phyloP scores from a whole-genome alignment of 1,284 basidiomycete species.

The Leccinum subatratum region DNA sequence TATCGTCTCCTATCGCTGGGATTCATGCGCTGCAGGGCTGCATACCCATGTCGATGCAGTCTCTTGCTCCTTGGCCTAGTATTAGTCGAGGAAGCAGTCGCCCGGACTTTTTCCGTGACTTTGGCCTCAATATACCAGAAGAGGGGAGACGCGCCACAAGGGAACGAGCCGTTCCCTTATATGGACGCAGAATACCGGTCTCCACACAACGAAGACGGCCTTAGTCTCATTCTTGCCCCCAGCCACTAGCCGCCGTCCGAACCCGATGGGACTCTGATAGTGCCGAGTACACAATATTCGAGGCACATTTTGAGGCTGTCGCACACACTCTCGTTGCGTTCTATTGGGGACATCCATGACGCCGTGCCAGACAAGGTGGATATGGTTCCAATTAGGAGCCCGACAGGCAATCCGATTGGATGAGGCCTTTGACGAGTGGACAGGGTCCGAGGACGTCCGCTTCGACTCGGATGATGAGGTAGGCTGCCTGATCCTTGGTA shows the following conservation, averaged over 20 bases:
- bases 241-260: slow-evolving; percentile 20
- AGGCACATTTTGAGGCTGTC: slow-evolving; percentile 67
- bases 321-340: slow-evolving; percentile 59
- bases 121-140: slow-evolving; percentile 72
- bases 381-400: slow-evolving; percentile 29
- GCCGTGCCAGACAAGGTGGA: slow-evolving; percentile 30
- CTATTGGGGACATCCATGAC: slow-evolving; percentile 49
- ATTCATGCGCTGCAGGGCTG: slow-evolving; percentile 61
- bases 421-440: slow-evolving; percentile 70
- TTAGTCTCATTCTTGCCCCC: slow-evolving; percentile 12
- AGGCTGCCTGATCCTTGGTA: slow-evolving; percentile 17
- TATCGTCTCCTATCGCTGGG: slow-evolving; percentile 25
- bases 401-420: slow-evolving; percentile 35
- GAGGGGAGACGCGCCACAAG: slow-evolving; percentile 52
- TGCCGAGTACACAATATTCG: slow-evolving; percentile 56
- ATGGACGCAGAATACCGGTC: slow-evolving; percentile 29
- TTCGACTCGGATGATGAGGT: slow-evolving; percentile 62
- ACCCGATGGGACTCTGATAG: slow-evolving; percentile 42
- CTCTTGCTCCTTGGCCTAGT: slow-evolving; percentile 42
- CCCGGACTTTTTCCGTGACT: slow-evolving; percentile 71
- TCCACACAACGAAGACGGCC: slow-evolving; percentile 25
- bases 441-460: slow-evolving; percentile 67
- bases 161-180: slow-evolving; percentile 30
- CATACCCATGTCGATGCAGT: slow-evolving; percentile 44
- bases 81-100: slow-evolving; percentile 48